phyloP scores from a whole-genome alignment of 768 basidiomycete genomes.

The Tricholoma saponaceum region DNA sequence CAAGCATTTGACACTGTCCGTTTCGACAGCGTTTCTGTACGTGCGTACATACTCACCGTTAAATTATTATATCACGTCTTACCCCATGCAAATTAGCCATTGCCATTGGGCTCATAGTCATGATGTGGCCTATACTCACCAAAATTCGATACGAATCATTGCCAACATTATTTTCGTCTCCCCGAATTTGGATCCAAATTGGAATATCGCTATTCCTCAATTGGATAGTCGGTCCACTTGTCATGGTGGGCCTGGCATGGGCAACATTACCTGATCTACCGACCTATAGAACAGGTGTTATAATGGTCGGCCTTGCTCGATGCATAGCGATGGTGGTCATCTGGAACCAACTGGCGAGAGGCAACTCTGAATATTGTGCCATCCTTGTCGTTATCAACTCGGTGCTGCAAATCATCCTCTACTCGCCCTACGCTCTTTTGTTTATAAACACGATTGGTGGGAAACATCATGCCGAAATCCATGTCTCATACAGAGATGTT shows the following conservation, averaged over 20 bases:
- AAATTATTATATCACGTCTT: too few relatives aligned
- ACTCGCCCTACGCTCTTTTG: slow-evolving; percentile 68
- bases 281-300: slow-evolving; percentile 72
- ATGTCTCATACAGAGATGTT: slow-evolving; percentile 53
- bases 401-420: slow-evolving; percentile 71
- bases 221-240: slow-evolving; percentile 76
- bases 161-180: slow-evolving; percentile 48
- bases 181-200: slow-evolving; percentile 63
- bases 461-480: slow-evolving; percentile 28
- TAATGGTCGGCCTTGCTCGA: slow-evolving; percentile 75
- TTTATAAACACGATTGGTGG: slow-evolving; percentile 72
- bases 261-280: slow-evolving; percentile 78
- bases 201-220: slow-evolving; percentile 65
- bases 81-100: slow-evolving; percentile 47
- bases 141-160: slow-evolving; percentile 77
- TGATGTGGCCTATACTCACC: slow-evolving; percentile 84
- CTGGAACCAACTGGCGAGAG: slow-evolving; percentile 73
- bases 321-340: slow-evolving; percentile 79
- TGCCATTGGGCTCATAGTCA: slow-evolving; percentile 74
- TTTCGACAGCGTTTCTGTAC: slow-evolving; percentile 70
- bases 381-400: slow-evolving; percentile 82
- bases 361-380: slow-evolving; percentile 70
- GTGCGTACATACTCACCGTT: slow-evolving; percentile 39
- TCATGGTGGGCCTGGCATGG: slow-evolving; percentile 87
- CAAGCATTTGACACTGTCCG: slow-evolving; percentile 57